These are phyloP conservation scores for Pyrenula aspistea DNA, from an alignment of 495 filamentous ascomycete species.

Conservation along the genomic window DNA sequence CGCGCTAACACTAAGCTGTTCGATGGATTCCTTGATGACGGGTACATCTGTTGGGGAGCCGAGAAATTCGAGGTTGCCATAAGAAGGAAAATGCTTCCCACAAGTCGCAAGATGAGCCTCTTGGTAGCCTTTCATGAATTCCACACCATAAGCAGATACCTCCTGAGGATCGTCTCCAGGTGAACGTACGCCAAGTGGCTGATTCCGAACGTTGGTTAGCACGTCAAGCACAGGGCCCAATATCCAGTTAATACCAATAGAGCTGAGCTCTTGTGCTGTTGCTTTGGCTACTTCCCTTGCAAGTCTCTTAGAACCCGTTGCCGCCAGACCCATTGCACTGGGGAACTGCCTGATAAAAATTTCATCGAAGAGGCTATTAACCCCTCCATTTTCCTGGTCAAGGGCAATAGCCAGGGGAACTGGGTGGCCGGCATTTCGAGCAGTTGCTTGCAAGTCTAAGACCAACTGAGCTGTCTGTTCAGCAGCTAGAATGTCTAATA, in stretches of 20 bases:
- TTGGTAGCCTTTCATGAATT: slow-evolving; percentile 80
- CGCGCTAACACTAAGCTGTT: slow-evolving; percentile 73
- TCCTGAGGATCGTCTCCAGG: slow-evolving; percentile 81
- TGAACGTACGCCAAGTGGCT: slow-evolving; percentile 74
- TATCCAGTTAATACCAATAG: slow-evolving; percentile 84
- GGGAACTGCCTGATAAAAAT: slow-evolving; percentile 86
- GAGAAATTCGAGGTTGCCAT: slow-evolving; percentile 84
- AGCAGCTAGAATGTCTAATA: slow-evolving; percentile 42
- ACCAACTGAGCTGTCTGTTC: slow-evolving; percentile 71
- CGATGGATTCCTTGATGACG: slow-evolving; percentile 81
- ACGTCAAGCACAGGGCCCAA: slow-evolving; percentile 86
- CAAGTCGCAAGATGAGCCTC: slow-evolving; percentile 74
- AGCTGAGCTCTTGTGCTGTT: slow-evolving; percentile 73
- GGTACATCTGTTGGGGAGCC: slow-evolving; percentile 78
- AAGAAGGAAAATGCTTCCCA: slow-evolving; percentile 88
- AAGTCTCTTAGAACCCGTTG: slow-evolving; percentile 64
- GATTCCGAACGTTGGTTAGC: slow-evolving; percentile 75
- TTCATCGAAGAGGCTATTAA: slow-evolving; percentile 87
- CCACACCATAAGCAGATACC: slow-evolving; percentile 75
- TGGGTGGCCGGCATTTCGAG: slow-evolving; percentile 73
- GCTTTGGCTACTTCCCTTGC: slow-evolving; percentile 76
- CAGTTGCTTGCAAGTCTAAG: slow-evolving; percentile 77
- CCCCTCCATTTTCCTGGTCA: slow-evolving; percentile 90
- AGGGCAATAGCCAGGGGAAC: slow-evolving; percentile 74
- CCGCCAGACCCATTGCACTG: slow-evolving; percentile 81